Evolutionary conservation across 78 protist species (phyloP), one percentile per base, ranked within the genome.

Genomic region (Chrysochromulina tobinii): DNA sequence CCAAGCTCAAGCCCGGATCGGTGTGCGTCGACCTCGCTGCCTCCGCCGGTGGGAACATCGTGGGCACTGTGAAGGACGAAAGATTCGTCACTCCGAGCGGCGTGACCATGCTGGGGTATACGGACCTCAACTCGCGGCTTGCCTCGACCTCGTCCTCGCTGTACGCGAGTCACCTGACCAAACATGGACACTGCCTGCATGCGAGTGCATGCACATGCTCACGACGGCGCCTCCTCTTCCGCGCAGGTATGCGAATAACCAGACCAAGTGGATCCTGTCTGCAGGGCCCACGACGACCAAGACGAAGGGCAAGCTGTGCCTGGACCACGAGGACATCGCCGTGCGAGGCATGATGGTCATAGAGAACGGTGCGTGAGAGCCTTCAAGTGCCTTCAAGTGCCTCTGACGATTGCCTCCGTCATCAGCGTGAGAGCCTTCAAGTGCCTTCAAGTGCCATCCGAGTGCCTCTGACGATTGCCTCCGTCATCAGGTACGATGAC

Each of bases 21-120:
- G 99, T 99, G 38, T 66, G 96, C 1, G 99, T 99, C 55, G 99
- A 99, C 94, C 93, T 99, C 1, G 99, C 99, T 0, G 98, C 99
- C 50, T 96, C 92, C 73, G 91, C 98, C 2, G 99, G 99, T 27
- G 99, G 99, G n/a, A 98, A 98, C 93, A 68, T 93, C n/a, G 94
- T 0, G 59, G 17, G 61, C 77, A 94, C 95, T 17, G 54, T 48
- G 48, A 61, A 4, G 23, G 64, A 59, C 12, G 12, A 59, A 12
- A 23, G 7, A 64, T 0, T 79, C 64, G 64, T 23, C 64, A 79
- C 87, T 12, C 87, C 87, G 21, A 79, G 54, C 64, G 87, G 87
- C 61, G 87, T 79, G 53, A 23, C 38, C 23, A 9, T 2, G 64
- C 54, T 98, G 25, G 99, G 99, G 57, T 94, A 84, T 96, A 98